These are phyloP conservation scores for Aureobasidium vineae DNA, from an alignment of 2,329 filamentous ascomycete species.

Conservation along the genomic window DNA sequence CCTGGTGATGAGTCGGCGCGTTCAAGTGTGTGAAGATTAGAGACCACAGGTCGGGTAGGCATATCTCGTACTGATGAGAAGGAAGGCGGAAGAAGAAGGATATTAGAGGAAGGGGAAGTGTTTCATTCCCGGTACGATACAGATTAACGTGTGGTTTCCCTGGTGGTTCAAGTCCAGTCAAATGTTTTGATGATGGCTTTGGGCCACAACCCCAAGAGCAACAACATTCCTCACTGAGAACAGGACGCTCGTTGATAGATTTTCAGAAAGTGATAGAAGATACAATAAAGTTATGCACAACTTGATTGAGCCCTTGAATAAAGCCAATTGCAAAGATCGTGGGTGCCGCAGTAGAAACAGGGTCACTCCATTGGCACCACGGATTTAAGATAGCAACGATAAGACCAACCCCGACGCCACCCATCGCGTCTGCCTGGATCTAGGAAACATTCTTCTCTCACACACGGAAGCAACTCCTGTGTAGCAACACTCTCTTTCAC, in stretches of 20 bases:
- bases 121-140: no score
- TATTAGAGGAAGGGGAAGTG: no score
- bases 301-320: no score
- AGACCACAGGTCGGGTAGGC: not conserved
- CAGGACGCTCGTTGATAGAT: no score
- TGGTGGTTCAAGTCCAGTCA: no score
- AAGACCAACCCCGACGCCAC: not conserved
- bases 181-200: no score
- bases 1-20: no score
- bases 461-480: not conserved
- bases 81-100: no score
- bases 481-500: slow-evolving; percentile 9
- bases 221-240: no score
- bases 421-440: slow-evolving; percentile 12
- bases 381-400: slow-evolving; percentile 5
- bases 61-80: not conserved
- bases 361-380: not conserved
- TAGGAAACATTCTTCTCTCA: not conserved
- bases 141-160: no score
- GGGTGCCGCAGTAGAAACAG: not conserved
- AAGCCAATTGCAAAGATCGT: not conserved
- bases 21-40: not conserved
- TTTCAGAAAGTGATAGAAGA: not conserved
- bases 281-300: not conserved
- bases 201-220: no score